A percentile compares a stretch with the other conserved stretches of the same genome.
Evolutionary conservation across 2,329 filamentous ascomycete species (phyloP).

Genomic region (Fusarium austroafricanum): DNA sequence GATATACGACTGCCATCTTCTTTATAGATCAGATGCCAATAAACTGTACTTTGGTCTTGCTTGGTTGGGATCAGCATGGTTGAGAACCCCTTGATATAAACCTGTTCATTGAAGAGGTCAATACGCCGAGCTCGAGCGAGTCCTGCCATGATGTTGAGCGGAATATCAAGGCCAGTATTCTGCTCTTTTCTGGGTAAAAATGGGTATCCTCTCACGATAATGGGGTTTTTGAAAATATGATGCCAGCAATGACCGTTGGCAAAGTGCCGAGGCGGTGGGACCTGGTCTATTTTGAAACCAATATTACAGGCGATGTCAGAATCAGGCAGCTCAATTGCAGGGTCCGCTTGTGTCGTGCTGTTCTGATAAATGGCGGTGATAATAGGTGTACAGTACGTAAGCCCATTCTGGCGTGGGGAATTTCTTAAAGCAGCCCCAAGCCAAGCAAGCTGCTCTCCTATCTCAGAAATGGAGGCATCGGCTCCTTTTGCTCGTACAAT

Average conservation of each 20-base stretch:
- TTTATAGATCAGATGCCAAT: not conserved
- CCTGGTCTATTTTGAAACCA: rapidly evolving
- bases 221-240: rapidly evolving
- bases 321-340: too few species aligned
- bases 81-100: not conserved
- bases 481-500: not conserved
- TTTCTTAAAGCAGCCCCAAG: not conserved
- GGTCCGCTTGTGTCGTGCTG: too few species aligned
- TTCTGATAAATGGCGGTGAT: not conserved
- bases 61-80: not conserved
- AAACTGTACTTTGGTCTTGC: rapidly evolving
- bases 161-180: not conserved
- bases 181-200: not conserved
- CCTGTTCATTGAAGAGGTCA: not conserved
- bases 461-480: not conserved
- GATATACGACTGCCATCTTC: not conserved
- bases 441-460: not conserved
- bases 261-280: too few species aligned
- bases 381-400: rapidly evolving
- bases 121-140: not conserved
- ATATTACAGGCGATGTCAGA: not conserved
- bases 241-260: not conserved
- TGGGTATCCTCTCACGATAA: not conserved
- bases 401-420: rapidly evolving
- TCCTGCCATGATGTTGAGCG: not conserved